These are phyloP conservation scores for Dalechampia spathulata DNA, from an alignment of 441 rosid species.

Conservation along the genomic window DNA sequence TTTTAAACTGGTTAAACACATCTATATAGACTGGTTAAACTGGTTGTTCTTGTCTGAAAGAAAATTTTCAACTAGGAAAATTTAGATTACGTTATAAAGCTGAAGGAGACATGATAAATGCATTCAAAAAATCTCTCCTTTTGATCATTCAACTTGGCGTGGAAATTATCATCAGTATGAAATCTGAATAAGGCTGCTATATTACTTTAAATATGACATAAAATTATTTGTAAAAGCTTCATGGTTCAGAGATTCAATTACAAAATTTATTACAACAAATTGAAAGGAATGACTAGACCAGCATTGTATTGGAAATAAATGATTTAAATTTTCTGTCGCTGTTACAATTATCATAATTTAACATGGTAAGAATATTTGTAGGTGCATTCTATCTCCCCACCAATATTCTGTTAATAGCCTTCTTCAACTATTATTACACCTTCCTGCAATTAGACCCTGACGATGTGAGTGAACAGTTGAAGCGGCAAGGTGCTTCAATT, in stretches of 20 bases:
- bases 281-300: too few species aligned
- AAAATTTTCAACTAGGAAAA: background rate
- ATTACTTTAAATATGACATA: background rate
- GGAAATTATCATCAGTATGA: too few species aligned
- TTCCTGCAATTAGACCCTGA: constrained; percentile 98
- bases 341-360: background rate
- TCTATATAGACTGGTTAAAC: too few species aligned
- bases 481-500: constrained; percentile 96
- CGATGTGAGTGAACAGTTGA: constrained; percentile 91
- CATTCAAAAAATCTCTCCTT: too few species aligned
- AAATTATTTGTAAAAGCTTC: too few species aligned
- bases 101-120: too few species aligned
- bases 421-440: constrained; percentile 98
- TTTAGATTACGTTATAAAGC: too few species aligned
- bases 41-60: background rate
- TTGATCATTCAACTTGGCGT: too few species aligned
- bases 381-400: constrained; percentile 93
- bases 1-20: too few species aligned
- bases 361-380: constrained; percentile 23
- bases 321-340: background rate
- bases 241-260: too few species aligned
- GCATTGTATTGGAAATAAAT: background rate
- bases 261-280: too few species aligned
- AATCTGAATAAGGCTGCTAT: background rate
- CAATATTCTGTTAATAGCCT: constrained; percentile 82